Percentiles rank a stretch among this genome's conserved stretches.
These are phyloP conservation scores for Sporothrix protearum DNA, from an alignment of 2,329 filamentous ascomycete species.

Conservation along the genomic window DNA sequence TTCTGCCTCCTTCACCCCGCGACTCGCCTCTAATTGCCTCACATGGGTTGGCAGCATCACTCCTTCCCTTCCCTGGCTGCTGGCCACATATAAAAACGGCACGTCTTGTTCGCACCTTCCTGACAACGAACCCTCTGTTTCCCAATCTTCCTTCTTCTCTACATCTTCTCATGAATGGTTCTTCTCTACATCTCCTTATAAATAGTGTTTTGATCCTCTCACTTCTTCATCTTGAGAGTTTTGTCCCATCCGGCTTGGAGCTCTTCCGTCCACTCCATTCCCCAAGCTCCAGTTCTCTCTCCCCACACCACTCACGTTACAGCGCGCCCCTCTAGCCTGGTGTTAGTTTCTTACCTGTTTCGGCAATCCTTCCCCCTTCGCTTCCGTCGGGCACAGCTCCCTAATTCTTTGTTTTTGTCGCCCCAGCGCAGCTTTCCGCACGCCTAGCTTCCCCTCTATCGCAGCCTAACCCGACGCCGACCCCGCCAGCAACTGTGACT, in stretches of 20 bases:
- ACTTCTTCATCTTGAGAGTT: too few species aligned
- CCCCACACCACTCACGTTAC: slow-evolving; percentile 11
- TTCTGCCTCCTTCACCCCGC: not conserved
- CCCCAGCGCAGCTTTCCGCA: slow-evolving; percentile 1
- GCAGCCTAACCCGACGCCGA: not conserved
- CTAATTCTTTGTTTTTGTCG: slow-evolving; percentile 6
- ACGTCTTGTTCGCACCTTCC: not conserved
- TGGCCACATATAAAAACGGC: not conserved
- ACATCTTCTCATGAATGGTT: not conserved
- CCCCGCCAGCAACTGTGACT: slow-evolving; percentile 21
- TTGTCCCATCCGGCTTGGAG: not conserved
- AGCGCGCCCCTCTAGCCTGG: slow-evolving; percentile 1
- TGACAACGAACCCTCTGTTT: not conserved
- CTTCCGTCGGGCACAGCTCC: not conserved
- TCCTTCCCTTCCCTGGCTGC: not conserved
- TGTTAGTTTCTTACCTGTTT: slow-evolving; percentile 21
- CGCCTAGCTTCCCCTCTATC: slow-evolving; percentile 5
- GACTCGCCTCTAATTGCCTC: slow-evolving; percentile 23
- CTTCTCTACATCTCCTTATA: not conserved
- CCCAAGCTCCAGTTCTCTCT: not conserved
- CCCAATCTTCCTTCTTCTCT: not conserved
- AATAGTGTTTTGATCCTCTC: not conserved
- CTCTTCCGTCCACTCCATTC: not conserved
- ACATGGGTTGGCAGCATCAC: slow-evolving; percentile 9
- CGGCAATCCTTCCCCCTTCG: slow-evolving; percentile 16